Evolutionary conservation across 2,329 filamentous ascomycete species (phyloP).

Genomic region (Dactylellina leptospora): DNA sequence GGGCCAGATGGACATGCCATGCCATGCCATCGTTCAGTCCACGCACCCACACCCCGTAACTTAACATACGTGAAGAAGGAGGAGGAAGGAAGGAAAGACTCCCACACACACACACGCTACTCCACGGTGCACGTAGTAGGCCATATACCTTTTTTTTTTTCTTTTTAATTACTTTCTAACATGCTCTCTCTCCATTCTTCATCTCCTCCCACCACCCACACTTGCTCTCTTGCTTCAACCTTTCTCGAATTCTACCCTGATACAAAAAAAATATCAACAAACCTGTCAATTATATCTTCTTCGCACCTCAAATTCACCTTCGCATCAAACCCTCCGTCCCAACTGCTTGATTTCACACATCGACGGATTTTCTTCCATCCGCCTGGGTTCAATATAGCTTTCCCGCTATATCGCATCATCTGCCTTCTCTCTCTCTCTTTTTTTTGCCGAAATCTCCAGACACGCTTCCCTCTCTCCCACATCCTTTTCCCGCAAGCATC

Average conservation of each 20-base stretch:
- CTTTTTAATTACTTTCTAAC: slow-evolving; percentile 53
- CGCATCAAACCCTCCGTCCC: background rate
- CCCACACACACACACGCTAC: slow-evolving; percentile 45
- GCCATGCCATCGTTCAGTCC: slow-evolving; percentile 1
- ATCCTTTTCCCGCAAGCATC: background rate
- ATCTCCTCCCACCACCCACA: slow-evolving; percentile 12
- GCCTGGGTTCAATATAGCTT: background rate
- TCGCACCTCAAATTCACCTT: background rate
- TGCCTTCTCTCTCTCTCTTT: background rate
- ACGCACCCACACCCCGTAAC: background rate
- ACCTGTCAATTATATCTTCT: background rate
- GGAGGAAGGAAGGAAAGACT: background rate
- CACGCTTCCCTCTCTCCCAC: background rate
- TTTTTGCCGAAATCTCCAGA: slow-evolving; percentile 9
- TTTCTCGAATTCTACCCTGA: too few species aligned
- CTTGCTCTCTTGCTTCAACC: slow-evolving; percentile 13
- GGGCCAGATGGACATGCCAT: background rate
- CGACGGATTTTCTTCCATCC: background rate
- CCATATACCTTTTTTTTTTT: slow-evolving; percentile 21
- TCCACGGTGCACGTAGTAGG: slow-evolving; percentile 7
- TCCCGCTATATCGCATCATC: slow-evolving; percentile 11
- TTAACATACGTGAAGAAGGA: background rate
- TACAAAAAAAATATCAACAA: background rate
- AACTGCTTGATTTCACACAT: background rate
- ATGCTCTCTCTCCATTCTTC: slow-evolving; percentile 48